Base-by-base conservation (phyloP, 2,329 filamentous ascomycete species). In the Aureobasidium sp. region DNA sequence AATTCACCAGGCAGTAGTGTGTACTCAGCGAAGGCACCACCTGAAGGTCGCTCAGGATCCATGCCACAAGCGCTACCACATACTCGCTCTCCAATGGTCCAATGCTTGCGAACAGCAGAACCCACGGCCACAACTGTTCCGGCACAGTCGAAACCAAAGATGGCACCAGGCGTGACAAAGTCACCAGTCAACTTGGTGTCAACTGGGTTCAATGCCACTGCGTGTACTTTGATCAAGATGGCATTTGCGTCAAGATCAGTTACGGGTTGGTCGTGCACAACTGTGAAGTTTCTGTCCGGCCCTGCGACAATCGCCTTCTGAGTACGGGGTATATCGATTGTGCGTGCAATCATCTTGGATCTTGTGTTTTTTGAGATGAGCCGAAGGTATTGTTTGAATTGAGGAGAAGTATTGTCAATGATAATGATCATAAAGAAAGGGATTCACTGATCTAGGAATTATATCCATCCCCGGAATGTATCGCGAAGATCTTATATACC, bases 181-280 rank as follows among this genome's bases (percentile, higher is more conserved):
- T 65, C 64, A 15, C 70, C 68, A 44, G 68, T 52, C 65, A 73
- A 70, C 61, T 77, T 77, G 43, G 66, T 66, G 63, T 78, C 76
- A 52, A 63, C 63, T 0, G 74, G 75, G 64, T 76, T 77, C 36
- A 77, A 50, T 17, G 72, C 73, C 1, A 76, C 71, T 1, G 71
- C 20, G 61, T 46, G 27, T 3, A 39, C 36, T 32, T 55, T 55
- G 48, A 62, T 20, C 9, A 62, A 27, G 59, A 62, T 48, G 20
- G 50, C 44, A 34, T 62, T 55, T 5, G 59, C 29, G 5, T 27
- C 32, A 17, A 62, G 50, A 17, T 37, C 12, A 7, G 34, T 43
- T 20, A 55, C 46, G 24, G 39, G 27, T 24, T 29, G 29, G 32
- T 44, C 36, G 39, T 55, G 26, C 3, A 34, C 27, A 9, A 62